Base-by-base conservation (phyloP, 2,329 filamentous ascomycete species). In the Neurospora sp. region DNA sequence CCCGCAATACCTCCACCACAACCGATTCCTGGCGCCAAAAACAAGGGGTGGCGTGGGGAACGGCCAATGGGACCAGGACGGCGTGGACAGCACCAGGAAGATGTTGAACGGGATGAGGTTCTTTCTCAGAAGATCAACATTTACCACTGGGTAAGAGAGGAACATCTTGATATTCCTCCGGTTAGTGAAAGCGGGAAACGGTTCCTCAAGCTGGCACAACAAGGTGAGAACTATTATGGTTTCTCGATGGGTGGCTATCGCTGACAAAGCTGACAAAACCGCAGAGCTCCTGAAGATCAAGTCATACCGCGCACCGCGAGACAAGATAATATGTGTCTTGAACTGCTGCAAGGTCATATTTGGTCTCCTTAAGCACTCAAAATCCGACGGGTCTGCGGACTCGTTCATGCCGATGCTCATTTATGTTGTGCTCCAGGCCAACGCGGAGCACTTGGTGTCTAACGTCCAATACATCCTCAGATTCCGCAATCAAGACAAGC, bases 341-440 rank as follows among this genome's bases (percentile, higher is more conserved):
- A 99, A 99, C 81, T 97, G 94, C 82, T 99, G 96, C 87, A 99
- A 99, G 81, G 96, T 99, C 73, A 98, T 99, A 73, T 98, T 99
- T 80, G 96, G 92, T 93, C 88, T 97, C 67, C 83, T 99, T 68
- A 94, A 95, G 74, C 96, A 97, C 78, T 90, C 93, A 68, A 96
- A 97, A 80, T 91, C 91, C 1, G 96, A 99, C 78, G 95, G 94
- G 28, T 98, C 95, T 1, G 96, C 96, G 13, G 96, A 99, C 81
- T 93, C 95, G 0, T 99, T 99, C 76, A 93, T 97, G 82, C 92
- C 96, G 4, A 85, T 98, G 38, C 85, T 99, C 70, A 99, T 99
- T 70, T 98, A 97, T 76, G 96, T 97, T 36, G 94, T 98, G 13
- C 84, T 99, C 36, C 93, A 96, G 80, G 93, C 93, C 66, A 97